These are phyloP conservation scores for Botrytis byssoidea DNA, from an alignment of 2,329 filamentous ascomycete species.

Conservation along the genomic window DNA sequence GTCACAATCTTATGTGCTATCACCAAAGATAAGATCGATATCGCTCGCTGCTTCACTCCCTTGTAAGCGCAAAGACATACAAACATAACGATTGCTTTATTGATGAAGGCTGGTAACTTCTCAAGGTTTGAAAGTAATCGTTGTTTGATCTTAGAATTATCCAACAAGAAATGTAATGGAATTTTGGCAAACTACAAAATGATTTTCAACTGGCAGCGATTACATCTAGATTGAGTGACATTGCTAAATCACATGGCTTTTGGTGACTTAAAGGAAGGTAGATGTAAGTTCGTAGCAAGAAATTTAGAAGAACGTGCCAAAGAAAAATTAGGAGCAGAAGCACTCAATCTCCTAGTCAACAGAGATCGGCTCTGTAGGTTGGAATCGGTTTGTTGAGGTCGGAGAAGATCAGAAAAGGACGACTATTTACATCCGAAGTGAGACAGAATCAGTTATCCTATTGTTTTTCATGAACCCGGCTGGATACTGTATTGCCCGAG, in stretches of 20 bases:
- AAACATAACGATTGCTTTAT: neutral
- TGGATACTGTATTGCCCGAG: neutral
- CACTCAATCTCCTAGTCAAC: neutral
- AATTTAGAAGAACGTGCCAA: neutral
- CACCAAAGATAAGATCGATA: neutral
- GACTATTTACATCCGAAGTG: neutral
- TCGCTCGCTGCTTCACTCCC: neutral
- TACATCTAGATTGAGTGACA: neutral
- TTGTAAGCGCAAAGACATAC: neutral
- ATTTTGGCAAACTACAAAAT: neutral
- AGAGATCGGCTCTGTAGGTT: no score
- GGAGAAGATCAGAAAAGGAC: neutral
- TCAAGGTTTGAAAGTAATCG: neutral
- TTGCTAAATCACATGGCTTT: neutral
- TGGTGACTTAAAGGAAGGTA: neutral
- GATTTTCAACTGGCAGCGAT: neutral
- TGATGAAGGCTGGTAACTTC: neutral
- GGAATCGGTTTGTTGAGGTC: neutral
- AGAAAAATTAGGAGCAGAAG: neutral
- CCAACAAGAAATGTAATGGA: neutral
- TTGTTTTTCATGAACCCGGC: neutral
- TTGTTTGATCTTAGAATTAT: neutral
- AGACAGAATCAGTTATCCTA: neutral
- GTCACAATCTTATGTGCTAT: neutral
- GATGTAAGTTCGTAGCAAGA: neutral